A percentile compares a stretch with the other conserved stretches of the same genome.
phyloP scores from a whole-genome alignment of 345 rosid species.

The Gossypium herbaceum region DNA sequence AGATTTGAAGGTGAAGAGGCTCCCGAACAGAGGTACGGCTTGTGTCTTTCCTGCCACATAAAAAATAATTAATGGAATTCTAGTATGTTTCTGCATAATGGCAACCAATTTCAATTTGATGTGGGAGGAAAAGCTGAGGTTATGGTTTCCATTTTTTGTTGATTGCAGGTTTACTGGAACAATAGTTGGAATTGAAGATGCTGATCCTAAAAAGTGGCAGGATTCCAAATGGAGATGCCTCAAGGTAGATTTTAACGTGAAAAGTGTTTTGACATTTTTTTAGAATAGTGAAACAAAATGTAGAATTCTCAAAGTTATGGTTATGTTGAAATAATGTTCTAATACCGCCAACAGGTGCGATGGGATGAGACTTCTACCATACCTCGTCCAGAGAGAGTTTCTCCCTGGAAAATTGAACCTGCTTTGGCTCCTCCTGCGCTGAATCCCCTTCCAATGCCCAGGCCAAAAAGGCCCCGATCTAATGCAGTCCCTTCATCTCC shows the following conservation, averaged over 20 bases:
- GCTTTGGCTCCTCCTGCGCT: slow-evolving; percentile 71
- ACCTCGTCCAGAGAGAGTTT: slow-evolving; percentile 80
- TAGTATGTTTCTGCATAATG: not conserved
- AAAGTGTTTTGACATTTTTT: not conserved
- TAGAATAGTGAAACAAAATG: slow-evolving; percentile 3
- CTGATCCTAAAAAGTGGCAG: slow-evolving; percentile 54
- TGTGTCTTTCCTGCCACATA: not conserved
- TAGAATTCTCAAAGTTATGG: not conserved
- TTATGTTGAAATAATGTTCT: not conserved
- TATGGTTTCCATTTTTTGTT: not conserved
- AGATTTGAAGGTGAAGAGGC: slow-evolving; percentile 91
- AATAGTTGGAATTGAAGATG: slow-evolving; percentile 66
- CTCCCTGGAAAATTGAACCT: slow-evolving; percentile 89
- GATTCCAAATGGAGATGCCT: slow-evolving; percentile 82
- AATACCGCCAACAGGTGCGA: slow-evolving; percentile 47
- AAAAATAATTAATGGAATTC: not conserved
- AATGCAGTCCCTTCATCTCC: slow-evolving; percentile 49
- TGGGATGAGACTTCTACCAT: slow-evolving; percentile 80
- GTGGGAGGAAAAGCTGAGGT: not conserved
- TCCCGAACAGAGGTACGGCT: slow-evolving; percentile 69
- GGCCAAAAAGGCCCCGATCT: slow-evolving; percentile 61
- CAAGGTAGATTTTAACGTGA: slow-evolving; percentile 39
- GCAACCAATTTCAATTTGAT: not conserved
- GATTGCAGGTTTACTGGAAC: slow-evolving; percentile 70
- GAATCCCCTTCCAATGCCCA: slow-evolving; percentile 52